Base-by-base conservation (phyloP, 306 rosid species). In the Quercus aquifolioides region DNA sequence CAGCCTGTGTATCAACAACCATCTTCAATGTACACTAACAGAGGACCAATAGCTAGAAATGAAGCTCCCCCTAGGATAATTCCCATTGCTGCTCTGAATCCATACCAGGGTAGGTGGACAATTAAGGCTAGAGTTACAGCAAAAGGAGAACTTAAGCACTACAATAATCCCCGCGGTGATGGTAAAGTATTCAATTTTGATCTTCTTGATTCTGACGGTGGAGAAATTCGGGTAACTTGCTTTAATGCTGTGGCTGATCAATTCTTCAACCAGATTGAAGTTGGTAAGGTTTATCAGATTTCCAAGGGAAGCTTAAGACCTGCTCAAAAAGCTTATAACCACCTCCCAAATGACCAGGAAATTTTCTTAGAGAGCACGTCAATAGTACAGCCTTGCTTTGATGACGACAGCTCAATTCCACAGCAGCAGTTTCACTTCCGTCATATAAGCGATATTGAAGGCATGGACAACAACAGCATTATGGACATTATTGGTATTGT, bases 121-220 rank as follows among this genome's bases (percentile, higher is more conserved):
- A 86, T 95, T 71, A 95, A 95, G 87, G 98, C 91, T 63, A 89
- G 99, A 83, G 99, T 95, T 69, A 91, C 99, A 3, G 85, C 92
- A 59, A 95, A 92, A 85, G 88, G 86, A 85, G 95, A 90, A 75
- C 96, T 92, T 69, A 91, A 88, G 82, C 82, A 60, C 84, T 92
- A 87, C 71, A 80, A 33, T 76, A 95, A 92, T 91, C 78, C 92
- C 35, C 89, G 92, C 49, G 99, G 98, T 55, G 98, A 87, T 3
- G 99, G 99, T 31, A 95, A 91, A 86, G 98, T 95, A 18, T 95
- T 95, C 83, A 89, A 88, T 79, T 95, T 95, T 85, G 98, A 95
- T 81, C 96, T 95, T 77, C 88, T 93, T 78, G 98, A 93, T 85
- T 85, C 94, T 58, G 83, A 82, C 5, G 87, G 89, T 79, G 99